Percentiles rank a stretch among this genome's conserved stretches.
These are phyloP conservation scores for Aspergillus funiculosus DNA, from an alignment of 495 filamentous ascomycete species.

Conservation along the genomic window DNA sequence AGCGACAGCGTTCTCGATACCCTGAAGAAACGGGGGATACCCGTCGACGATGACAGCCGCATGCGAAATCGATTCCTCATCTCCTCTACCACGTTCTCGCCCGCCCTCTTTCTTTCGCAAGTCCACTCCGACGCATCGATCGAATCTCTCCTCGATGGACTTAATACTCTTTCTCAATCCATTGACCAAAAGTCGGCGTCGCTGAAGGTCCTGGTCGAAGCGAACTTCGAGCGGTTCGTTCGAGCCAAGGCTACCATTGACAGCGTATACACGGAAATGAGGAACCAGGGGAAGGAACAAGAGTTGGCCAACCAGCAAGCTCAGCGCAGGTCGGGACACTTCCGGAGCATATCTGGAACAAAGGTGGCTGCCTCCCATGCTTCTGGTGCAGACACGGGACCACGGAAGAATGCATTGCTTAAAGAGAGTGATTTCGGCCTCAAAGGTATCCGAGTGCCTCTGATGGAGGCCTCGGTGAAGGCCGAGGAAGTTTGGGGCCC, in stretches of 20 bases:
- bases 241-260: conserved; percentile 95
- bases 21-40: conserved; percentile 66
- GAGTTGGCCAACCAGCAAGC: conserved; percentile 41
- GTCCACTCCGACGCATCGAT: conserved; percentile 81
- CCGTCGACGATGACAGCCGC: conserved; percentile 76
- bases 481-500: conserved; percentile 97
- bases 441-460: conserved; percentile 76
- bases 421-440: conserved; percentile 96
- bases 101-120: conserved; percentile 83
- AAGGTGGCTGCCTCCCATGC: conserved; percentile 37
- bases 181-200: conserved; percentile 97
- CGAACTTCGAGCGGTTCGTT: conserved; percentile 96
- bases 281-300: conserved; percentile 69
- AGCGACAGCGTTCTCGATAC: conserved; percentile 78
- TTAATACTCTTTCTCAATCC: conserved; percentile 75
- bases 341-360: conserved; percentile 46
- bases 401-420: conserved; percentile 78
- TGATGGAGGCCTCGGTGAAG: conserved; percentile 84
- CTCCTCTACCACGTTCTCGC: conserved; percentile 91
- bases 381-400: conserved; percentile 24
- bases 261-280: conserved; percentile 97
- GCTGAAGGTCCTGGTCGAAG: conserved; percentile 90
- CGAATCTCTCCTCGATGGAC: conserved; percentile 66
- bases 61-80: conserved; percentile 88
- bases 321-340: conserved; percentile 61